These are phyloP conservation scores for Emmonsiellopsis sp. DNA, from an alignment of 2,329 filamentous ascomycete genomes.

Conservation along the genomic window DNA sequence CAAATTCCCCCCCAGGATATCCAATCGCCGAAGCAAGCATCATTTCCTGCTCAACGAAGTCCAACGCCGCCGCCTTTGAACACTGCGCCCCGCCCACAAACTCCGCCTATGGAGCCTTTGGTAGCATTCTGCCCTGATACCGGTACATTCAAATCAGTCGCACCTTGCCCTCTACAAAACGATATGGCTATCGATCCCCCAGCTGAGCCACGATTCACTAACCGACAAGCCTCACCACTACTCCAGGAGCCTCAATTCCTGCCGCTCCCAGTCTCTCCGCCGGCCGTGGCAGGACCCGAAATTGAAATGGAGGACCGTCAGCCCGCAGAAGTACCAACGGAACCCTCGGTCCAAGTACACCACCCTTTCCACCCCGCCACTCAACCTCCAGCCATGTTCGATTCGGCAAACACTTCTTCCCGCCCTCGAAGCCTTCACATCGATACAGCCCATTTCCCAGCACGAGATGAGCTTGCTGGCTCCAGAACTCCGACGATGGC, in stretches of 20 bases:
- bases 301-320: neutral
- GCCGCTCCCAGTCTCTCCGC: neutral
- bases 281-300: neutral
- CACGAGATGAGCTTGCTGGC: neutral
- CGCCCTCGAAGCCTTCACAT: neutral
- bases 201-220: neutral
- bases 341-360: neutral
- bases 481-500: neutral
- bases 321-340: neutral
- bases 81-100: neutral
- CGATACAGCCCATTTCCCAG: slow-evolving; percentile 1
- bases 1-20: neutral
- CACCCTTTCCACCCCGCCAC: neutral
- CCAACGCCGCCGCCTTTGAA: neutral
- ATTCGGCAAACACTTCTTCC: neutral
- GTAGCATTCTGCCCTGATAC: slow-evolving; percentile 35
- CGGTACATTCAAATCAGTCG: slow-evolving; percentile 33
- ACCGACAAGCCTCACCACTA: neutral
- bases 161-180: slow-evolving; percentile 17
- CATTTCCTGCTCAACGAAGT: neutral
- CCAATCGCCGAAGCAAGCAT: neutral
- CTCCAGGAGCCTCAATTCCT: neutral
- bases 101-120: slow-evolving; percentile 22
- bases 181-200: neutral
- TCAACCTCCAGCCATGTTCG: neutral